These are phyloP conservation scores for Gossypium davidsonii DNA, from an alignment of 441 rosid species.

Conservation along the genomic window DNA sequence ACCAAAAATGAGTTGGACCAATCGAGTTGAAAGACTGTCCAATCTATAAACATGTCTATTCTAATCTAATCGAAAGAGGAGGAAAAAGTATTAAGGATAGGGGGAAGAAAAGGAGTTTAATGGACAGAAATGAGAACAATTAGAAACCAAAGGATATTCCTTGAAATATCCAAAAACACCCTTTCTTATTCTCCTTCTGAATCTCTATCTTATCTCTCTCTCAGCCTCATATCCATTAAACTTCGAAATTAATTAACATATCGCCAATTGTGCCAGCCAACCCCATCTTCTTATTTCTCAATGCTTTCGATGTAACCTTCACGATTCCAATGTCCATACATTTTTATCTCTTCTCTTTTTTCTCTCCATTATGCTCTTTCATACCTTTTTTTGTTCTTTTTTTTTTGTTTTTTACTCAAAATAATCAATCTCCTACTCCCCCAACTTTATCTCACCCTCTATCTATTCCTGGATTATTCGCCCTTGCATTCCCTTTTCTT, in stretches of 20 bases:
- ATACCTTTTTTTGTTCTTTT: no score
- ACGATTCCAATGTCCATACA: conserved; percentile 21
- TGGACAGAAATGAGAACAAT: not conserved
- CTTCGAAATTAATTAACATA: not conserved
- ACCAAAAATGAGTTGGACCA: no score
- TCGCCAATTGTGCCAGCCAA: not conserved
- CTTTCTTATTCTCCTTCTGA: not conserved
- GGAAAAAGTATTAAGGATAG: not conserved
- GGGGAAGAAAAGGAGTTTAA: not conserved
- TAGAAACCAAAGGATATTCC: not conserved
- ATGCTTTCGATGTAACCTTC: conserved; percentile 22
- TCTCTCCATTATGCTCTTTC: not conserved
- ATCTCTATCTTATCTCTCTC: not conserved
- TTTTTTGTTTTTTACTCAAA: not conserved
- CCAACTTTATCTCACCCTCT: not conserved
- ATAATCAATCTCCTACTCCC: not conserved
- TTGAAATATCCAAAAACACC: not conserved
- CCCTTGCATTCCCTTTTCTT: not conserved
- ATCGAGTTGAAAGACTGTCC: no score
- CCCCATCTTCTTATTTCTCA: not conserved
- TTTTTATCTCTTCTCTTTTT: not conserved
- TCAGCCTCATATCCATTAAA: not conserved
- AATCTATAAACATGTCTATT: no score
- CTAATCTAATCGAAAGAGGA: not conserved
- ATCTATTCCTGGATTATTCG: not conserved